Evolutionary conservation across 768 basidiomycete species (phyloP).

Genomic region (Pulveroboletus sp.): DNA sequence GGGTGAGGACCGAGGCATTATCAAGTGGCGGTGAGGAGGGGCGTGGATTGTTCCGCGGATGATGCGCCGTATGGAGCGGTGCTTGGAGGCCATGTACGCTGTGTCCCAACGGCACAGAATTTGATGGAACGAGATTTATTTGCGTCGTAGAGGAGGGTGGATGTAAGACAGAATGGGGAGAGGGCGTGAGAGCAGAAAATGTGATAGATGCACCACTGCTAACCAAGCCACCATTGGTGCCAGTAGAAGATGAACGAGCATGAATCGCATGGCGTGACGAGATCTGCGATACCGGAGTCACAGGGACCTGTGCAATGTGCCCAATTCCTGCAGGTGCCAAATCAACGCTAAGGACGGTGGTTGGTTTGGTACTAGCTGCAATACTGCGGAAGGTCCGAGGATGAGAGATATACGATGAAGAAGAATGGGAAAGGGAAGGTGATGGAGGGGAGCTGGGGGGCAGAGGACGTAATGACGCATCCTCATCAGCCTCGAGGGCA

Average conservation of each 20-base stretch:
- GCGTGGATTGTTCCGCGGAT: slow-evolving; percentile 93
- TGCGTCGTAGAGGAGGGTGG: slow-evolving; percentile 36
- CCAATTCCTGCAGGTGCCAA: slow-evolving; percentile 76
- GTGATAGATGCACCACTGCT: slow-evolving; percentile 59
- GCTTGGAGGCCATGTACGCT: slow-evolving; percentile 53
- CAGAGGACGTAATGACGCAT: slow-evolving; percentile 86
- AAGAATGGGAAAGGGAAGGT: slow-evolving; percentile 79
- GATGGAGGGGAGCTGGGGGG: slow-evolving; percentile 87
- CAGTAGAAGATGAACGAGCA: slow-evolving; percentile 56
- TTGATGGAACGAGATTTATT: slow-evolving; percentile 20
- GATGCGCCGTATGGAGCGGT: slow-evolving; percentile 85
- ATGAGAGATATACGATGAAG: slow-evolving; percentile 79
- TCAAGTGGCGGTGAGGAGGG: slow-evolving; percentile 88
- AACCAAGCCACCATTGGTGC: slow-evolving; percentile 43
- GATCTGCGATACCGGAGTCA: slow-evolving; percentile 50
- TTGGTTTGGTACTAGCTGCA: slow-evolving; percentile 90
- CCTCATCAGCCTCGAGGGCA: slow-evolving; percentile 83
- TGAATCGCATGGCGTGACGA: slow-evolving; percentile 54
- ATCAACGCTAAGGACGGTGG: slow-evolving; percentile 89
- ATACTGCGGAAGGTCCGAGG: slow-evolving; percentile 79
- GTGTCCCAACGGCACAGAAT: slow-evolving; percentile 30
- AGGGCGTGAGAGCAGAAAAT: slow-evolving; percentile 65
- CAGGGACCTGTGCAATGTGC: slow-evolving; percentile 84
- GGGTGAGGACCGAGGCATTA: slow-evolving; percentile 88
- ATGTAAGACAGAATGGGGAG: slow-evolving; percentile 41